A percentile compares a stretch with the other conserved stretches of the same genome.
Conservation (phyloP, 129 eudicot species). For the Heracleum sosnowskyi region DNA sequence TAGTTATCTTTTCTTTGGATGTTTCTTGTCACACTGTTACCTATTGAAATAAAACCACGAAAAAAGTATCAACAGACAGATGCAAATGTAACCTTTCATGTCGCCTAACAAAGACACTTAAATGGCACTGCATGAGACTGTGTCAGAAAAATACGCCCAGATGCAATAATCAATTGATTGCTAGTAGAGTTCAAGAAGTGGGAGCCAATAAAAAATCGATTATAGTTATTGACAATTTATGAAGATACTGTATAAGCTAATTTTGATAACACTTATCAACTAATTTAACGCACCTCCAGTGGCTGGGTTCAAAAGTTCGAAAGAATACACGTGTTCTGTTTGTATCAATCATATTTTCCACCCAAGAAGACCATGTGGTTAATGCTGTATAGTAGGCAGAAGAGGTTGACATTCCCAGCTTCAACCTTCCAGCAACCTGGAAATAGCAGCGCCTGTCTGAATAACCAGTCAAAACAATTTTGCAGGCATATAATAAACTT, state of each 20-base stretch:
- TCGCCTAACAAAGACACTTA: neutral
- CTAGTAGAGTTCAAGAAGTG: neutral
- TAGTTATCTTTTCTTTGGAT: neutral
- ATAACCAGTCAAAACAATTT: conserved; percentile 25
- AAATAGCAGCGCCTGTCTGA: conserved; percentile 86
- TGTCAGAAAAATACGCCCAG: neutral
- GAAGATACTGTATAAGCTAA: neutral
- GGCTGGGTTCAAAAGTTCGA: conserved; percentile 83
- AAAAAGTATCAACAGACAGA: neutral
- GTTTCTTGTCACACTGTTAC: neutral
- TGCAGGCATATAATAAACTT: neutral
- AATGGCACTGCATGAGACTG: neutral
- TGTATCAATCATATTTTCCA: conserved; percentile 50
- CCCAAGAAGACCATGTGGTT: conserved; percentile 88
- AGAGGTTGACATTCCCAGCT: conserved; percentile 72
- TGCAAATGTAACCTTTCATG: neutral
- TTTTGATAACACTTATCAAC: neutral
- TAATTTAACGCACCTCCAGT: conserved; percentile 68
- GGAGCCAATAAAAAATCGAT: neutral
- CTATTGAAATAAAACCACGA: neutral
- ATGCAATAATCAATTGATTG: neutral
- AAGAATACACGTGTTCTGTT: conserved; percentile 72
- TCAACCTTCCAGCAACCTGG: conserved; percentile 56
- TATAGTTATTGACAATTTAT: neutral
- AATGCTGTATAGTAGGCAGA: conserved; percentile 57